phyloP scores from a whole-genome alignment of 106 monocot species.

The Dendrobium nobile region DNA sequence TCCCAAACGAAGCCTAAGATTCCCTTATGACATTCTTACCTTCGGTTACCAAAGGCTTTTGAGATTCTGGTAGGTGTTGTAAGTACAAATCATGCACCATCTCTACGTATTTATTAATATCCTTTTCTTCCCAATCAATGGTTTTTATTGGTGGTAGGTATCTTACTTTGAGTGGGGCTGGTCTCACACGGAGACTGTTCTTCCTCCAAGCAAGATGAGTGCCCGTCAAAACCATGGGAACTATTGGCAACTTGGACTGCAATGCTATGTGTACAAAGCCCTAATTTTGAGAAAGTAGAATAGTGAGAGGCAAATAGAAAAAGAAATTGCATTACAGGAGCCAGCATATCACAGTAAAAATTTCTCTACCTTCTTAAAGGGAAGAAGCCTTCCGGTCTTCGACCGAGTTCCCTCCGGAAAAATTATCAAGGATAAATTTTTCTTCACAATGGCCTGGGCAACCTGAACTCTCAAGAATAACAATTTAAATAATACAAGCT shows the following conservation, averaged over 20 bases:
- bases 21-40: too few species aligned
- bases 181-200: conserved; percentile 46
- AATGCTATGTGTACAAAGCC: conserved; percentile 57
- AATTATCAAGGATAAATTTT: conserved; percentile 58
- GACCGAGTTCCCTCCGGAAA: conserved; percentile 72
- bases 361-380: conserved; percentile 55
- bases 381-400: conserved; percentile 49
- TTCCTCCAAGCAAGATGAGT: conserved; percentile 67
- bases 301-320: background rate
- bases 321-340: background rate
- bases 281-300: conserved; percentile 12
- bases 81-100: conserved; percentile 41
- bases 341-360: background rate
- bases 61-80: conserved; percentile 15
- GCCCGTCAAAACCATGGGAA: conserved; percentile 49
- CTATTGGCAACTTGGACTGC: conserved; percentile 39
- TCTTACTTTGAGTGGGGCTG: conserved; percentile 46
- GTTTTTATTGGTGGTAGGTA: conserved; percentile 57
- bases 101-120: conserved; percentile 39
- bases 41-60: background rate
- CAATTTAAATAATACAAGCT: too few species aligned
- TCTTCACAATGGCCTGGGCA: conserved; percentile 28
- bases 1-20: too few species aligned
- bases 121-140: conserved; percentile 35
- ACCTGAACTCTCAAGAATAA: conserved; percentile 23